Evolutionary conservation across 306 rosid species (phyloP).

Genomic region (Rosa rugosa): DNA sequence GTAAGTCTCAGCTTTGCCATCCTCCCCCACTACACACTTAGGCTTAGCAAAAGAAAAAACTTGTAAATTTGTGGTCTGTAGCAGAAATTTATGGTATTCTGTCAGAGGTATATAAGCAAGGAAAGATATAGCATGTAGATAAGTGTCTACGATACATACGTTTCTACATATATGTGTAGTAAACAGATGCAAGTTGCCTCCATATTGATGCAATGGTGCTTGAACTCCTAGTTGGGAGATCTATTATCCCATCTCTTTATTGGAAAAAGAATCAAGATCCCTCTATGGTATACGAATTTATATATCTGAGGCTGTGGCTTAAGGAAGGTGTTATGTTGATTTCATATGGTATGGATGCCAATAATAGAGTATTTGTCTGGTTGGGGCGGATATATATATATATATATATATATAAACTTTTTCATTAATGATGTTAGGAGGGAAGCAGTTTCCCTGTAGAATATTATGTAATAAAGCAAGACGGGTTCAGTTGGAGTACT

Average conservation of each 20-base stretch:
- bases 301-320: background rate
- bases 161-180: background rate
- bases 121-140: background rate
- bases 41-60: background rate
- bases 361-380: background rate
- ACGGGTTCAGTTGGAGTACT: background rate
- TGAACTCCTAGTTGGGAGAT: background rate
- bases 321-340: background rate
- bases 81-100: background rate
- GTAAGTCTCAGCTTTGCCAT: background rate
- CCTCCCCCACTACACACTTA: background rate
- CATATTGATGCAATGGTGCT: background rate
- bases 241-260: background rate
- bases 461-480: background rate
- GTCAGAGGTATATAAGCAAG: background rate
- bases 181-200: background rate
- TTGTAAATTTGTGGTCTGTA: background rate
- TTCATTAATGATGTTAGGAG: background rate
- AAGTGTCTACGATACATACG: background rate
- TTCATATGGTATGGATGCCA: background rate
- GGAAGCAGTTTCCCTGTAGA: background rate
- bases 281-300: background rate
- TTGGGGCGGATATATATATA: background rate
- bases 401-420: background rate
- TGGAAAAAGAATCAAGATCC: background rate